These are phyloP conservation scores for Aspergillus hancockii DNA, from an alignment of 495 filamentous ascomycete genomes.

Conservation along the genomic window DNA sequence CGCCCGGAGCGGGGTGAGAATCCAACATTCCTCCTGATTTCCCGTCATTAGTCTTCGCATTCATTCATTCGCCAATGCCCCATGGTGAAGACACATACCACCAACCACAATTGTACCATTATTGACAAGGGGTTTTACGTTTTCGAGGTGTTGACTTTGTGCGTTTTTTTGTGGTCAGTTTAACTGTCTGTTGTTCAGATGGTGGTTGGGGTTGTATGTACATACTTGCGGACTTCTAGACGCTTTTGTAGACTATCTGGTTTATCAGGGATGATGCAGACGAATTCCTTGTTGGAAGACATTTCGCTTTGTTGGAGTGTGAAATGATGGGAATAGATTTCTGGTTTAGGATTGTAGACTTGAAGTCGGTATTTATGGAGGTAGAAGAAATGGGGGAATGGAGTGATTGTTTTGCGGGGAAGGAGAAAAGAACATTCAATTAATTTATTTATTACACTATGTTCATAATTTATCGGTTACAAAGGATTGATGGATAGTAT, in stretches of 20 bases:
- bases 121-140: conserved; percentile 36
- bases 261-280: conserved; percentile 82
- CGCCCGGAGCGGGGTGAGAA: conserved; percentile 61
- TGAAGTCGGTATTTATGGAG: background rate
- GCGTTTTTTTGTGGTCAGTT: background rate
- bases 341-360: background rate
- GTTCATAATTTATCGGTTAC: too few species aligned
- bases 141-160: conserved; percentile 35
- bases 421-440: background rate
- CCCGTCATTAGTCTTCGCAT: conserved; percentile 4
- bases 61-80: background rate
- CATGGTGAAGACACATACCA: conserved; percentile 30
- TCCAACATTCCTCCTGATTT: conserved; percentile 64
- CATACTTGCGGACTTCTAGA: conserved; percentile 71
- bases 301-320: conserved; percentile 6
- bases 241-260: conserved; percentile 65
- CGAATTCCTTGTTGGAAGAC: conserved; percentile 69
- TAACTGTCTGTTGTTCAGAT: background rate
- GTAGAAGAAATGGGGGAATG: background rate
- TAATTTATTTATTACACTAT: too few species aligned
- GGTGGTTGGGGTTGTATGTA: conserved; percentile 7
- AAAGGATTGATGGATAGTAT: too few species aligned
- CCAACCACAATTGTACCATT: conserved; percentile 36
- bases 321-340: too few species aligned
- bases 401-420: background rate